Conservation (phyloP, 2,329 filamentous ascomycete species). For the Clathrospora elynae region DNA sequence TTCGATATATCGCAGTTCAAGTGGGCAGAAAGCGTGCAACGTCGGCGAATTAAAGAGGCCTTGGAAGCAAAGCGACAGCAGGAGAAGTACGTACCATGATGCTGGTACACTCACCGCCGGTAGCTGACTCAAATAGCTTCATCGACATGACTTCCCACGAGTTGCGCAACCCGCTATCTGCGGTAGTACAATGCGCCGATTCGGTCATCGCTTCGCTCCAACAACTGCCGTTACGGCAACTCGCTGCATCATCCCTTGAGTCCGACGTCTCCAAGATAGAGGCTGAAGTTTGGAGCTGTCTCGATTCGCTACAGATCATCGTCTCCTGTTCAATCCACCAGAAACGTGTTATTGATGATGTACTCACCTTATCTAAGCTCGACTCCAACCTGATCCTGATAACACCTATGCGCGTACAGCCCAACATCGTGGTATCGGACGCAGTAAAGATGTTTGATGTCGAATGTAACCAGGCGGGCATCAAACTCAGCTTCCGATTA, state of each 20-base stretch:
- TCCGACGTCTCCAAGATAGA: slow-evolving; percentile 14
- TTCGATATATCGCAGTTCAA: slow-evolving; percentile 48
- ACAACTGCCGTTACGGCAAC: slow-evolving; percentile 13
- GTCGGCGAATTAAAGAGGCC: slow-evolving; percentile 42
- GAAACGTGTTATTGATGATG: slow-evolving; percentile 50
- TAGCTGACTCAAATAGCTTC: slow-evolving; percentile 26
- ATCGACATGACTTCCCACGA: slow-evolving; percentile 48
- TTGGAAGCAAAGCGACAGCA: slow-evolving; percentile 47
- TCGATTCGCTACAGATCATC: slow-evolving; percentile 43
- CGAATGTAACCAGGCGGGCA: slow-evolving; percentile 41
- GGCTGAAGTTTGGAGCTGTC: slow-evolving; percentile 28
- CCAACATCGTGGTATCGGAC: slow-evolving; percentile 27
- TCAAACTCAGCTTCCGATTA: slow-evolving; percentile 47
- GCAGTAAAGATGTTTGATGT: slow-evolving; percentile 39
- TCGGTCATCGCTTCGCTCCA: slow-evolving; percentile 45
- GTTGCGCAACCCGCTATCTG: slow-evolving; percentile 40
- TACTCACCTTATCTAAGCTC: slow-evolving; percentile 45
- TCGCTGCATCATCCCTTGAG: slow-evolving; percentile 2
- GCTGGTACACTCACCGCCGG: not conserved
- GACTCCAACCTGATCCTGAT: slow-evolving; percentile 37
- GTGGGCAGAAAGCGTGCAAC: slow-evolving; percentile 46
- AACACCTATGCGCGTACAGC: slow-evolving; percentile 31
- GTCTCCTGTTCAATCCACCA: slow-evolving; percentile 49
- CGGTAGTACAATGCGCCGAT: slow-evolving; percentile 52
- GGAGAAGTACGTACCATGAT: slow-evolving; percentile 30